These are phyloP conservation scores for Dispira parvispora DNA, from an alignment of 192 early-diverging fungal genomes.

Conservation along the genomic window DNA sequence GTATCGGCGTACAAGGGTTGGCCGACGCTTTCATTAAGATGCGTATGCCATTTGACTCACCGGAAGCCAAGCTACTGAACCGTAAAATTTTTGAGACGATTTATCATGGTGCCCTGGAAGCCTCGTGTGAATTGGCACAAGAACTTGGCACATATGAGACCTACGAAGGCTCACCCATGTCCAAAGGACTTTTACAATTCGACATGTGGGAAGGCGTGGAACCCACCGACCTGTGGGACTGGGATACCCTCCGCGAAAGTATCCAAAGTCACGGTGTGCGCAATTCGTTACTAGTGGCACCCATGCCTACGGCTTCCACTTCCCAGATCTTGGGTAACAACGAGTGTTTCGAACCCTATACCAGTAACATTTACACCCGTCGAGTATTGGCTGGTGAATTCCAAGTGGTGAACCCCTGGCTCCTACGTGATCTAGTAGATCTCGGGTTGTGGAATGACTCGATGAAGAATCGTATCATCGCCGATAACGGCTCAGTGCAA, in stretches of 20 bases:
- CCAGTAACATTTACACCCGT: constrained; percentile 89
- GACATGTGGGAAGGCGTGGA: constrained; percentile 63
- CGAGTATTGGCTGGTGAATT: constrained; percentile 95
- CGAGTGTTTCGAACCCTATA: constrained; percentile 91
- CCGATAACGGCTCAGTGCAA: constrained; percentile 79
- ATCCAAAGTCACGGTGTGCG: constrained; percentile 73
- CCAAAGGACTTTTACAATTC: constrained; percentile 78
- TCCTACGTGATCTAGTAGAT: constrained; percentile 89
- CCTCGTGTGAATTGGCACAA: constrained; percentile 79
- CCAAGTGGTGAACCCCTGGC: constrained; percentile 94
- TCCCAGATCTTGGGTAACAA: constrained; percentile 96
- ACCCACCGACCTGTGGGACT: constrained; percentile 78
- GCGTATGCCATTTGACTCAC: constrained; percentile 87
- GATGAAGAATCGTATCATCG: constrained; percentile 88
- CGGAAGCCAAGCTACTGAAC: constrained; percentile 69
- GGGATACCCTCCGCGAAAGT: constrained; percentile 58
- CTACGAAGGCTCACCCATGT: constrained; percentile 76
- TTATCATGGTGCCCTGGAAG: constrained; percentile 85
- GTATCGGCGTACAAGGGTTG: constrained; percentile 94
- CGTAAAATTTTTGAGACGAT: constrained; percentile 88
- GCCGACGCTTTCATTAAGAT: constrained; percentile 93
- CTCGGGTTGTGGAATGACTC: constrained; percentile 82
- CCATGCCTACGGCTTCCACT: constrained; percentile 96
- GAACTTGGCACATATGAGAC: constrained; percentile 66
- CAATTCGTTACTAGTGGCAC: constrained; percentile 87